These are phyloP conservation scores for Marasmius fiardii DNA, from an alignment of 1,284 basidiomycete genomes.

Conservation along the genomic window DNA sequence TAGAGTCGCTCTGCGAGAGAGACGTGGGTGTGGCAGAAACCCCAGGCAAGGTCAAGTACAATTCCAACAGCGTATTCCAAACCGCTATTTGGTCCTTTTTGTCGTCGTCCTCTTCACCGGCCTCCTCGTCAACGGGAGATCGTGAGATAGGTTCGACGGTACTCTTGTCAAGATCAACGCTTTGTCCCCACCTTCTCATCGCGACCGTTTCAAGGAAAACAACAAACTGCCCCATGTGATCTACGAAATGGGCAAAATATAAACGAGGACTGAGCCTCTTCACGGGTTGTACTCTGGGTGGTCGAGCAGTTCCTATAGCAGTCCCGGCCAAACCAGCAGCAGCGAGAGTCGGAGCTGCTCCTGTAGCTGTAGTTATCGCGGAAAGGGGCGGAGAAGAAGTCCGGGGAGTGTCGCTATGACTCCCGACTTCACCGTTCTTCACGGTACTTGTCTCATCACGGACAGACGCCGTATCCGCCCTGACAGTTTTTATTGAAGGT, in stretches of 20 bases:
- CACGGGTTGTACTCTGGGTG: conserved; percentile 23
- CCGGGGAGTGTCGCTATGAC: conserved; percentile 18
- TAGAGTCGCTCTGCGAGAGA: conserved; percentile 22
- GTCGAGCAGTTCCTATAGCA: conserved; percentile 6
- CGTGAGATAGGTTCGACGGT: background rate
- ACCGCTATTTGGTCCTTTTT: conserved; percentile 78
- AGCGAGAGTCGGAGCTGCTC: conserved; percentile 19
- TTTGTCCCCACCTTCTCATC: conserved; percentile 77
- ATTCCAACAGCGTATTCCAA: conserved; percentile 95
- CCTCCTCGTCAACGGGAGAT: conserved; percentile 19
- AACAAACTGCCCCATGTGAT: conserved; percentile 82
- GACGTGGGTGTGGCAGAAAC: conserved; percentile 6
- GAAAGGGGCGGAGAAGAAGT: conserved; percentile 22
- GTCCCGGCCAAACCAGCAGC: background rate
- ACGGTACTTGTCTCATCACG: conserved; percentile 25
- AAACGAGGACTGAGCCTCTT: conserved; percentile 78
- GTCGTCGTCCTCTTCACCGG: conserved; percentile 52
- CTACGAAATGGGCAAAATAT: conserved; percentile 95
- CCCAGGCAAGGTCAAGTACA: conserved; percentile 70
- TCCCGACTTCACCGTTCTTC: conserved; percentile 13
- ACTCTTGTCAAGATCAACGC: conserved; percentile 41
- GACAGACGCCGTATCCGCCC: conserved; percentile 33
- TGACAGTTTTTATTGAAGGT: conserved; percentile 47
- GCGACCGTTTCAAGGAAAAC: conserved; percentile 91
- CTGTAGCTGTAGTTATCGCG: conserved; percentile 23